Evolutionary conservation across 1,139 yeast species (phyloP), one percentile per base, ranked within the genome.

Genomic region (Protomyces lactucae-debilis): DNA sequence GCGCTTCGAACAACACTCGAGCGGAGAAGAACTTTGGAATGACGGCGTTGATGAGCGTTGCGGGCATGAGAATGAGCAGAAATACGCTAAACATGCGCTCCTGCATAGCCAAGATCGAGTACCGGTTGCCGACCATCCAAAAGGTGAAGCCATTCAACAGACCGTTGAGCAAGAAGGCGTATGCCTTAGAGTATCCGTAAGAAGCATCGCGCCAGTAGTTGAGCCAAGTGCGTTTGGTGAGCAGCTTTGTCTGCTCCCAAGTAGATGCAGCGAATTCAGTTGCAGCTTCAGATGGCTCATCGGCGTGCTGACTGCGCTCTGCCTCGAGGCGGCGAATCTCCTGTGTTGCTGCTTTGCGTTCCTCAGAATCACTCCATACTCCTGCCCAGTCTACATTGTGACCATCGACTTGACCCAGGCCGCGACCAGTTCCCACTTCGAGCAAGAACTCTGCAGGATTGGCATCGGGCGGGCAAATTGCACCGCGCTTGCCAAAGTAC

Each of bases 361-460:
- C 88, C 0, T 77, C 74, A 8, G 89, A 84, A 60, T 79, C 77
- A 69, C 77, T 76, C 93, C 93, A 86, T 35, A 84, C 86, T 67
- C 85, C 83, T 68, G 80, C 78, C 74, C 83, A 87, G 72, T 86
- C 86, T 69, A 82, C 82, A 52, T 78, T 80, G 36, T 89, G 87
- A 66, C 88, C 57, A 18, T 55, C 61, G 6, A 80, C 81, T 43
- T 88, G 82, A 32, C 90, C 91, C 3, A 91, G 90, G 32, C 90
- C 92, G 53, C 90, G 90, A 65, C 91, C 91, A 72, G 87, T 85
- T 65, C 65, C 65, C 14, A 85, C 88, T 69, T 84, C 85, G 71
- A 86, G 78, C 88, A 86, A 86, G 89, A 90, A 86, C 74, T 87
- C 93, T 4, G 92, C 92, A 12, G 92, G 92, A 71, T 86, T 86